phyloP scores from a whole-genome alignment of 345 rosid genomes.

The Tarenaya hassleriana region DNA sequence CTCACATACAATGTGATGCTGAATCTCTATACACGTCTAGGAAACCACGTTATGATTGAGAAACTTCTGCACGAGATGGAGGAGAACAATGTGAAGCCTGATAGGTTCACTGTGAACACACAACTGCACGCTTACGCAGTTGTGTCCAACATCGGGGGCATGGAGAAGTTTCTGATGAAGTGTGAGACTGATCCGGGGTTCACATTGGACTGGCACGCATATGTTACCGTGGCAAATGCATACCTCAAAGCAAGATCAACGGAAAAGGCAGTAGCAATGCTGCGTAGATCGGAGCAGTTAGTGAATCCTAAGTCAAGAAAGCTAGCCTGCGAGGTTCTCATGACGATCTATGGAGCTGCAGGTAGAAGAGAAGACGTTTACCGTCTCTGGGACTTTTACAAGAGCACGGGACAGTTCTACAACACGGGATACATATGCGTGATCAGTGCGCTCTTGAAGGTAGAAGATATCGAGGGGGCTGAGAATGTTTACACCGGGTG shows the following conservation, averaged over 20 bases:
- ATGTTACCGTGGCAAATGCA: conserved; percentile 36
- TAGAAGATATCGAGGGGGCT: conserved; percentile 47
- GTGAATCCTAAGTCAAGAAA: conserved; percentile 16
- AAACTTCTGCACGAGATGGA: conserved; percentile 49
- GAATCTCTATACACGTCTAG: conserved; percentile 36
- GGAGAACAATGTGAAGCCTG: conserved; percentile 30
- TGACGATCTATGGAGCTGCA: conserved; percentile 41
- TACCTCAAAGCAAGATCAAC: conserved; percentile 42
- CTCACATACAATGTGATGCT: conserved; percentile 53
- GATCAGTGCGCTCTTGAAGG: conserved; percentile 44
- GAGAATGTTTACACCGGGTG: conserved; percentile 56
- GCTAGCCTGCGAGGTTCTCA: conserved; percentile 34
- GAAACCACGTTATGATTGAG: conserved; percentile 38
- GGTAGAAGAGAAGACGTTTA: conserved; percentile 43
- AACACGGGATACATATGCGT: conserved; percentile 43
- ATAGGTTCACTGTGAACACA: conserved; percentile 35
- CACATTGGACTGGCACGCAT: conserved; percentile 41
- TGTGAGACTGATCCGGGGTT: conserved; percentile 38
- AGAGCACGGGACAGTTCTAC: conserved; percentile 29
- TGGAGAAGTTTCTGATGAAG: conserved; percentile 44
- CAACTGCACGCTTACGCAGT: conserved; percentile 46
- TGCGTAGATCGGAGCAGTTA: conserved; percentile 40
- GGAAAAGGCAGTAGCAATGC: conserved; percentile 38
- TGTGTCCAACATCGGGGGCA: conserved; percentile 36
- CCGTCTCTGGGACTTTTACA: conserved; percentile 50